A percentile compares a stretch with the other conserved stretches of the same genome.
Conservation (phyloP, 2,329 filamentous ascomycete genomes). For the Fusarium sp. region DNA sequence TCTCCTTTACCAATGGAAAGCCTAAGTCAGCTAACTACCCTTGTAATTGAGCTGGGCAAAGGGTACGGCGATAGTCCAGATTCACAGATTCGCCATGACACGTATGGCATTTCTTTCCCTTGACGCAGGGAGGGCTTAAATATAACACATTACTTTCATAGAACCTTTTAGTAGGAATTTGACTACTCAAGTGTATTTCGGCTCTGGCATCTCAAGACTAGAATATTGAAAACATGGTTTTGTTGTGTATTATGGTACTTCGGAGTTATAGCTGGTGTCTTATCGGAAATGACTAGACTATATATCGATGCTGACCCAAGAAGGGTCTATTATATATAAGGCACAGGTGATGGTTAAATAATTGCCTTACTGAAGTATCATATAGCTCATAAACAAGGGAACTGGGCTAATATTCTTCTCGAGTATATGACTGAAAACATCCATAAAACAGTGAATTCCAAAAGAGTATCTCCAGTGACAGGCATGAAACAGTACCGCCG, state of each 20-base stretch:
- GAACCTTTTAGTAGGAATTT: fast-evolving
- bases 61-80: background rate
- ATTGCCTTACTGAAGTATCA: background rate
- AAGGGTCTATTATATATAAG: fast-evolving
- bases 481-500: background rate
- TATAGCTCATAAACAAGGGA: background rate
- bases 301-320: fast-evolving
- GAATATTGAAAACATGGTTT: background rate
- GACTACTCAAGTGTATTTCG: no score
- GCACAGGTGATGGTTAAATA: fast-evolving
- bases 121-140: no score
- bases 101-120: background rate
- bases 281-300: no score
- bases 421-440: background rate
- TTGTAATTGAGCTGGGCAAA: background rate
- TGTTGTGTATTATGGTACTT: background rate
- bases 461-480: fast-evolving
- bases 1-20: background rate
- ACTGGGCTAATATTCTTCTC: fast-evolving
- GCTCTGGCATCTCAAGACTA: background rate
- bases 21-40: background rate
- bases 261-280: no score
- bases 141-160: no score
- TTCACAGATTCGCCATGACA: fast-evolving
- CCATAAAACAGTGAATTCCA: no score